phyloP scores from a whole-genome alignment of 805 yeast species.

The Cephaloascus fragrans region DNA sequence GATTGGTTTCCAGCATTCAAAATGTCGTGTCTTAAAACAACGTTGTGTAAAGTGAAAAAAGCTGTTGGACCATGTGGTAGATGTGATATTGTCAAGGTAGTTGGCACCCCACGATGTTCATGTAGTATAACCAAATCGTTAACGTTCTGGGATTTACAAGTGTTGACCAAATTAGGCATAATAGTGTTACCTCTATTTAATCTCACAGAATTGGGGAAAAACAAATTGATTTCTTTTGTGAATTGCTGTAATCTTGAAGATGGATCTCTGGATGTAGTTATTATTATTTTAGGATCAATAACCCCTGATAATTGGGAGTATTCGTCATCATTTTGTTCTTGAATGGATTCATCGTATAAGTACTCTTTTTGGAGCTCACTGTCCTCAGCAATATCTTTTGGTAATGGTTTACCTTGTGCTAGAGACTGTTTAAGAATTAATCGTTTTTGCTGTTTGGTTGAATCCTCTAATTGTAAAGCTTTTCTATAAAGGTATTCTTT shows the following conservation, averaged over 20 bases:
- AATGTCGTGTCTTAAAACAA: slow-evolving; percentile 87
- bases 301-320: slow-evolving; percentile 82
- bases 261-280: slow-evolving; percentile 92
- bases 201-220: slow-evolving; percentile 85
- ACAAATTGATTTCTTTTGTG: slow-evolving; percentile 80
- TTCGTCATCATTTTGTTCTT: slow-evolving; percentile 77
- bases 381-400: slow-evolving; percentile 89
- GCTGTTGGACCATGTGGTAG: slow-evolving; percentile 98
- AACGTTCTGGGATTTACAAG: slow-evolving; percentile 72
- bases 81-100: slow-evolving; percentile 85
- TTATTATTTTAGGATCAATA: slow-evolving; percentile 80
- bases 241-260: slow-evolving; percentile 79
- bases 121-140: slow-evolving; percentile 82
- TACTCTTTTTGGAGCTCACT: slow-evolving; percentile 69
- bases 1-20: slow-evolving; percentile 77
- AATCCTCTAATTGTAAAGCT: slow-evolving; percentile 84
- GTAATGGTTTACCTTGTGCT: slow-evolving; percentile 84
- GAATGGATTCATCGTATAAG: slow-evolving; percentile 75
- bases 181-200: slow-evolving; percentile 90
- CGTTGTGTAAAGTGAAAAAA: slow-evolving; percentile 88
- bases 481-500: slow-evolving; percentile 87
- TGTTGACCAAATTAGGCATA: slow-evolving; percentile 73
- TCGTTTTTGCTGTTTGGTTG: slow-evolving; percentile 75
- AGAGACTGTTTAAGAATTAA: slow-evolving; percentile 79
- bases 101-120: slow-evolving; percentile 98